Percentiles rank a stretch among this genome's conserved stretches.
Conservation (phyloP, 305 asterid species). For the Coffea humblotiana region DNA sequence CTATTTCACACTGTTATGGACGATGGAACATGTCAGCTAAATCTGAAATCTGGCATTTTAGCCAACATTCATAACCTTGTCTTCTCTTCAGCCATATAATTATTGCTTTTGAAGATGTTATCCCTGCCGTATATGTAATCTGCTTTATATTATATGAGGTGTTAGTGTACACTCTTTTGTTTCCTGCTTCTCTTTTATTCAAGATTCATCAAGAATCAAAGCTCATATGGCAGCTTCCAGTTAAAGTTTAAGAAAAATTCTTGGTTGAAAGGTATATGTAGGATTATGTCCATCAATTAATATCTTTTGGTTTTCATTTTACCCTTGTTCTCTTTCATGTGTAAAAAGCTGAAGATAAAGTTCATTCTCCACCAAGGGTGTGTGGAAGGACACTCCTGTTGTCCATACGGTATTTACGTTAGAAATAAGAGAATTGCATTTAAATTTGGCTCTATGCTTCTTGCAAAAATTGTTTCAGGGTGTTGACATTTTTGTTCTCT, state of each 20-base stretch:
- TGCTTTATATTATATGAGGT: neutral
- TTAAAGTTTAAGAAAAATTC: neutral
- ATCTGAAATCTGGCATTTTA: neutral
- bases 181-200: neutral
- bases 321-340: too few relatives aligned
- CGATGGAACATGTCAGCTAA: neutral
- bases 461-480: slow-evolving; percentile 5
- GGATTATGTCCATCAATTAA: neutral
- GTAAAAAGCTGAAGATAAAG: too few relatives aligned
- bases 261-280: neutral
- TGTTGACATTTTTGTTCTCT: neutral
- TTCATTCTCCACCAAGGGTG: neutral
- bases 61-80: neutral
- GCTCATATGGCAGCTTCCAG: neutral
- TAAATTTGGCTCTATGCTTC: neutral
- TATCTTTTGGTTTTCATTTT: too few relatives aligned
- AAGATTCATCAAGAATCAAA: neutral
- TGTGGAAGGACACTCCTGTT: neutral
- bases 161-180: neutral
- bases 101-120: neutral
- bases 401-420: neutral
- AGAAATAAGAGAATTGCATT: neutral
- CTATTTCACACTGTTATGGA: neutral
- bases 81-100: neutral
- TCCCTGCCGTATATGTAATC: neutral